Base-by-base conservation (phyloP, 805 yeast genomes). In the Sugiyamaella americana region DNA sequence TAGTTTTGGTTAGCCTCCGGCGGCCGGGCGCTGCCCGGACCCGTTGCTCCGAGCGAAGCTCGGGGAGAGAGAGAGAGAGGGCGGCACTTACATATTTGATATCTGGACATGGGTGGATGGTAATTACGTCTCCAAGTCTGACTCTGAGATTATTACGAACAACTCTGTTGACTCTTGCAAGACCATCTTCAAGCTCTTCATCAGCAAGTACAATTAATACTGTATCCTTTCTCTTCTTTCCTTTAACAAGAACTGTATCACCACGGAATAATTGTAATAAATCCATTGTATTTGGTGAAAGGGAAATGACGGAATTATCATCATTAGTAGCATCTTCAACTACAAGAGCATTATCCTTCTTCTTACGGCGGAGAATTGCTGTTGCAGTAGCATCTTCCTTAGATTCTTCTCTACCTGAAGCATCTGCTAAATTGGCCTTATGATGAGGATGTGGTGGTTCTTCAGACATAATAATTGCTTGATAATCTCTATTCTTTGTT, bases 271-370 rank as follows among this genome's bases (percentile, higher is more conserved):
- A 76, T 68, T 93, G 95, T 51, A 93, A 74, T 60, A 83, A 75
- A 63, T 93, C 98, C 95, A 93, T 87, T 16, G 98, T 93, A 66
- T 83, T 83, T 16, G 96, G 85, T 30, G 94, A 84, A 83, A 93
- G 86, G 43, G 97, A 84, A 65, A 93, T 86, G 54, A 91, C 94
- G 23, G 98, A 88, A 70, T 93, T 93, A 68, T 93, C 99, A 67
- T 93, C 99, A 60, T 86, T 87, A 60, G 83, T 80, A 54, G 99
- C 98, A 69, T 93, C 98, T 64, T 93, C 99, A 44, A 93, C 98
- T 54, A 93, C 71, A 58, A 93, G 73, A 44, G 95, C 87, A 67
- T 93, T 93, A 63, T 85, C 96, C 78, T 91, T 91, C 93, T 93
- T 91, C 82, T 93, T 93, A 71, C 91, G 80, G 73, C 96, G 84